Percentiles rank a stretch among this genome's conserved stretches.
phyloP scores from a whole-genome alignment of 1,139 yeast genomes.

The Hansenula anomala region DNA sequence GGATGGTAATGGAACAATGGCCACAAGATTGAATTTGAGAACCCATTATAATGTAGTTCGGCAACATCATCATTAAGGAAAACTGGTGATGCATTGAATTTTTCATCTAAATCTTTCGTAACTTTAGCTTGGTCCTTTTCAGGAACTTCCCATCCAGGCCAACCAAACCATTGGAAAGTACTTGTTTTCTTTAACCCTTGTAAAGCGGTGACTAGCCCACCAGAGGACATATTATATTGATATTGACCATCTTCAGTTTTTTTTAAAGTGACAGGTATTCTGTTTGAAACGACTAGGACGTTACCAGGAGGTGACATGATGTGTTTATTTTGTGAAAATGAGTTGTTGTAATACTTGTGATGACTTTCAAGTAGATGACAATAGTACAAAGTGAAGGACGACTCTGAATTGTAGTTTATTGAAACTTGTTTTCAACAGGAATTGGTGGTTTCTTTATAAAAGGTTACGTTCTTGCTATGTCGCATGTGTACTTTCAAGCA shows the following conservation, averaged over 20 bases:
- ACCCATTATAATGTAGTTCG: conserved; percentile 94
- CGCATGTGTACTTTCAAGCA: too few species aligned
- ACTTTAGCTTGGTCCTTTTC: conserved; percentile 68
- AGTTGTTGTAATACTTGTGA: too few species aligned
- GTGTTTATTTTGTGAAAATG: not conserved
- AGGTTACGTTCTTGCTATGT: too few species aligned
- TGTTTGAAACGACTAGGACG: conserved; percentile 88
- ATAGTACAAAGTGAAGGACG: not conserved
- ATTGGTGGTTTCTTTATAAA: too few species aligned
- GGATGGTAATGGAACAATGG: conserved; percentile 98
- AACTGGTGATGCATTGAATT: conserved; percentile 89
- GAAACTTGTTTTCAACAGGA: not conserved
- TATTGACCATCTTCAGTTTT: conserved; percentile 59
- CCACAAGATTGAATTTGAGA: conserved; percentile 90
- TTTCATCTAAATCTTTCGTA: conserved; percentile 60
- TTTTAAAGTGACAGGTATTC: conserved; percentile 90
- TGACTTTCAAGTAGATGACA: too few species aligned
- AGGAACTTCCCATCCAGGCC: conserved; percentile 94
- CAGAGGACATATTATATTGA: conserved; percentile 85
- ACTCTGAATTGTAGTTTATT: not conserved
- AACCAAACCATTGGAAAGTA: conserved; percentile 95
- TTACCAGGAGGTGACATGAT: conserved; percentile 40
- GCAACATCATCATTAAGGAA: conserved; percentile 86
- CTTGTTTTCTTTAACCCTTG: conserved; percentile 85
- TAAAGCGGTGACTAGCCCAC: conserved; percentile 94